phyloP scores from a whole-genome alignment of 176 grass and related monocot species.

The Phyllostachys edulis region DNA sequence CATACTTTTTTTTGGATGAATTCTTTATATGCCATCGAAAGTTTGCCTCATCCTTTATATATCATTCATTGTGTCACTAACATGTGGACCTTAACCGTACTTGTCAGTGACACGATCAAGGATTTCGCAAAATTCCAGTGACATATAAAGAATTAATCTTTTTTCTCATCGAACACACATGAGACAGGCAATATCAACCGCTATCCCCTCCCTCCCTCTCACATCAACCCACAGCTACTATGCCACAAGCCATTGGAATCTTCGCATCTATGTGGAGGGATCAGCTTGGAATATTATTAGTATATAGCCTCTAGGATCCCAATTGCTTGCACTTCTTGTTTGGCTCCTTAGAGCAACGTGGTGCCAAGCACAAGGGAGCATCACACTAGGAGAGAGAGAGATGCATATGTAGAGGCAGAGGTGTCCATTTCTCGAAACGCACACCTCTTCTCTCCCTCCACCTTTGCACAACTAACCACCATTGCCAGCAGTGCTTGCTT shows the following conservation, averaged over 20 bases:
- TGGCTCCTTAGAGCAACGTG: slow-evolving; percentile 34
- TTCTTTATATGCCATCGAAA: too few species aligned
- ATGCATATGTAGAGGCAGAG: slow-evolving; percentile 6
- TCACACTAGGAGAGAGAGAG: background rate
- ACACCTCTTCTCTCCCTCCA: background rate
- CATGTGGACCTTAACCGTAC: too few species aligned
- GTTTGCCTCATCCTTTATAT: too few species aligned
- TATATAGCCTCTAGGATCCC: slow-evolving; percentile 9
- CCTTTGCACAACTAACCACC: slow-evolving; percentile 33
- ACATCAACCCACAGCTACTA: slow-evolving; percentile 38
- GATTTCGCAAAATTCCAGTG: too few species aligned
- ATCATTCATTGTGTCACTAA: too few species aligned
- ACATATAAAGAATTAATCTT: background rate
- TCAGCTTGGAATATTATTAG: slow-evolving; percentile 64
- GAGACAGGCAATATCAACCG: slow-evolving; percentile 28
- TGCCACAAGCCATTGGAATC: slow-evolving; percentile 38
- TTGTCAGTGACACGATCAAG: too few species aligned
- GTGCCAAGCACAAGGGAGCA: slow-evolving; percentile 14
- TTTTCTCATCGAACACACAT: slow-evolving; percentile 9
- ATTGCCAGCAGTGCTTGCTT: slow-evolving; percentile 21
- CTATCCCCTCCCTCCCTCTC: background rate
- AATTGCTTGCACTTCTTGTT: slow-evolving; percentile 35
- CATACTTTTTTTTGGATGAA: background rate
- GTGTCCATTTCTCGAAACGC: slow-evolving; percentile 14
- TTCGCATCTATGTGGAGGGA: slow-evolving; percentile 52